Base-by-base conservation (phyloP, 768 basidiomycete species). In the Mycena latifolia region DNA sequence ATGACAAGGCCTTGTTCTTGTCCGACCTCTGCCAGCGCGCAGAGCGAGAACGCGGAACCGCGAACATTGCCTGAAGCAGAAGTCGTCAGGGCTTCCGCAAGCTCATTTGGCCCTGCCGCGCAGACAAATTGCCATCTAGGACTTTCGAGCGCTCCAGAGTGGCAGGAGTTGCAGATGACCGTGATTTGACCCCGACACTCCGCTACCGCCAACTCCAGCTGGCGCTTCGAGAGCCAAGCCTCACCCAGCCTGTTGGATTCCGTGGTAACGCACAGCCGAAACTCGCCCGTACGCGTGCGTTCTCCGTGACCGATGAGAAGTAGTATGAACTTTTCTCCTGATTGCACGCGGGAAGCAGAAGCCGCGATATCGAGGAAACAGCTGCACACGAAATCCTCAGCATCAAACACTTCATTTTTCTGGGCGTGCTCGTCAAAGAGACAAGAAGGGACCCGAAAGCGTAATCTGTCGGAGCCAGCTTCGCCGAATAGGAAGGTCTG, bases 11-110 rank as follows among this genome's bases (percentile, higher is more conserved):
- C 29, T 51, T 31, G 50, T 28, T 20, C 50, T 5, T 31, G 29
- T 28, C 50, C 7, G 28, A 51, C 50, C 29, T 51, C 50, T 51
- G 50, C 50, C 29, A 51, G 50, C n/a, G 50, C 50, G 50, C 50
- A 51, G 50, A 51, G 50, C n/a, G 28, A 28, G 50, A n/a, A 51
- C 20, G 24, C 50, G 31, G 50, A 51, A n/a, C 50, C 50, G 17
- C 50, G 50, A 12, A 54, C 37, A 7, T 54, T 37, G 4, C 53
- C 53, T 17, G 53, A 54, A 24, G 53, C 37, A 24, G 55, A 56
- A 11, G 41, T n/a, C 18, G 25, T 20, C n/a, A 56, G 41, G 17
- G 55, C 39, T 27, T 56, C 55, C 10, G 55, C 27, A 28, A 43
- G 20, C n/a, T 56, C 55, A 22, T 18, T 41, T 24, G 53, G 53